These are phyloP conservation scores for Copromyces sp. DNA, from an alignment of 495 filamentous ascomycete genomes.

Conservation along the genomic window DNA sequence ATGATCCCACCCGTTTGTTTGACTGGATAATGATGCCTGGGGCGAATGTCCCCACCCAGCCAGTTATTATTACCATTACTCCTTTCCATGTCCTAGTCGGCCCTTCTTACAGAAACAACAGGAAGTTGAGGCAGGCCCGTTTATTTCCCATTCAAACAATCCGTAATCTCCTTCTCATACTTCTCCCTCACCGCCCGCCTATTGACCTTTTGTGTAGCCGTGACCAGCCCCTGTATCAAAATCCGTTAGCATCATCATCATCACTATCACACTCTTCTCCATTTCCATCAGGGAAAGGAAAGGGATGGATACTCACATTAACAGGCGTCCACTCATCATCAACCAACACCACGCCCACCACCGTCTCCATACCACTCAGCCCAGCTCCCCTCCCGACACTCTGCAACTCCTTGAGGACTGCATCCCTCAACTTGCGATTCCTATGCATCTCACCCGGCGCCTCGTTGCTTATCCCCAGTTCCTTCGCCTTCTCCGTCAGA, in stretches of 20 bases:
- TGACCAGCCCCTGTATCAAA: slow-evolving; percentile 41
- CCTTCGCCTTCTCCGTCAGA: slow-evolving; percentile 39
- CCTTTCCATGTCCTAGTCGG: not conserved
- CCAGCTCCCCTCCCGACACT: slow-evolving; percentile 39
- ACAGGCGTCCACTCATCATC: slow-evolving; percentile 59
- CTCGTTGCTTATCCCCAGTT: slow-evolving; percentile 39
- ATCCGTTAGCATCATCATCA: slow-evolving; percentile 15
- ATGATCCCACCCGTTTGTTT: not conserved
- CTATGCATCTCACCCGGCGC: slow-evolving; percentile 22
- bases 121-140: not conserved
- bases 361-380: slow-evolving; percentile 45
- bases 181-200: slow-evolving; percentile 41
- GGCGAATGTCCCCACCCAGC: not conserved
- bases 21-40: not conserved
- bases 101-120: not conserved
- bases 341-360: slow-evolving; percentile 48
- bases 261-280: not conserved
- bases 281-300: not conserved
- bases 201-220: slow-evolving; percentile 55
- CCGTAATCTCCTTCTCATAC: slow-evolving; percentile 45
- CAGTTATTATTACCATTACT: not conserved
- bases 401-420: slow-evolving; percentile 47
- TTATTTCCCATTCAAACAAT: slow-evolving; percentile 26
- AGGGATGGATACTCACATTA: slow-evolving; percentile 37
- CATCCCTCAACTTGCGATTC: slow-evolving; percentile 37